Evolutionary conservation across 192 early-diverging fungal genomes (phyloP).

Genomic region (Linnemannia hyalina): DNA sequence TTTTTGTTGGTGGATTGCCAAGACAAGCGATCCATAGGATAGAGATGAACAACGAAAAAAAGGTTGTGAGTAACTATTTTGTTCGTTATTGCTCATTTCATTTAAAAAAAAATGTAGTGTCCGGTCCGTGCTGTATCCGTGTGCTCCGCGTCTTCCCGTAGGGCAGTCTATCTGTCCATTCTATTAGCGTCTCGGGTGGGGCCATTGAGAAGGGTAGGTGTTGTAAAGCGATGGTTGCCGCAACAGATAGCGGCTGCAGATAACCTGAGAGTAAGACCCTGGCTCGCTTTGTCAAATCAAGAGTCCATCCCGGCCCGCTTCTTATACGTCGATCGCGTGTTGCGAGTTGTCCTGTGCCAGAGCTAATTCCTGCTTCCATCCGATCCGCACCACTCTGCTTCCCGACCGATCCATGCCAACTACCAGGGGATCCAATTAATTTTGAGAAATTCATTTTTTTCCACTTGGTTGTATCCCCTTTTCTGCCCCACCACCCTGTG

Average conservation of each 20-base stretch:
- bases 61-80: background rate
- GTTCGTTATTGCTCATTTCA: background rate
- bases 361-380: background rate
- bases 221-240: background rate
- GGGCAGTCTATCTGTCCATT: background rate
- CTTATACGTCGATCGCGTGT: background rate
- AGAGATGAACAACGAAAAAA: background rate
- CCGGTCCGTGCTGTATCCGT: conserved; percentile 9
- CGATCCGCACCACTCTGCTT: background rate
- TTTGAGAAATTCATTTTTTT: background rate
- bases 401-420: background rate
- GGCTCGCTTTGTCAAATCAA: background rate
- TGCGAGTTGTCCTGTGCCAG: background rate
- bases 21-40: background rate
- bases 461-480: background rate
- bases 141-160: conserved; percentile 6
- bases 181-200: background rate
- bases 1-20: background rate
- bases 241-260: background rate
- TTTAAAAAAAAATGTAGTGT: background rate
- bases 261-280: no score
- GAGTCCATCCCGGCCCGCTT: background rate
- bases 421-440: background rate
- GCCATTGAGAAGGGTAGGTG: background rate
- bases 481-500: background rate